Conservation (phyloP, 768 basidiomycete genomes). For the Lactarius pseudohatsudake region DNA sequence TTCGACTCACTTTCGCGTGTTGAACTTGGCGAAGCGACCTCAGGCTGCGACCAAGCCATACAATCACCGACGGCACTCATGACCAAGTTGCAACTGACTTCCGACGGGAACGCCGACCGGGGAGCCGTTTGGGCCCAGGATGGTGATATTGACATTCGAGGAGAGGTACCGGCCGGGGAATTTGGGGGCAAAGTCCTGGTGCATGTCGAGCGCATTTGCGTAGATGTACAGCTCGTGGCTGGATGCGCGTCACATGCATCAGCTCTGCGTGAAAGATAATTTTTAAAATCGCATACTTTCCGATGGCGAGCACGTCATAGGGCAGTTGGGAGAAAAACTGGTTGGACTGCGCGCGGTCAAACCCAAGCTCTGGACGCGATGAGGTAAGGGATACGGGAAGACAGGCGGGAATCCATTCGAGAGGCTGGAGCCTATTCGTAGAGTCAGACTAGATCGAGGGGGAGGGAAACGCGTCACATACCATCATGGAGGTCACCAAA, state of each 20-base stretch:
- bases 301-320: slow-evolving; percentile 82
- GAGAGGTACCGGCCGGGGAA: slow-evolving; percentile 75
- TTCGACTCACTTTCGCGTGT: slow-evolving; percentile 58
- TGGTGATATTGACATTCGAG: slow-evolving; percentile 84
- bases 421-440: slow-evolving; percentile 61
- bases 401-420: slow-evolving; percentile 67
- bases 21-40: slow-evolving; percentile 71
- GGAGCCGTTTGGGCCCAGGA: slow-evolving; percentile 43
- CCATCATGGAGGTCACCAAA: slow-evolving; percentile 80
- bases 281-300: slow-evolving; percentile 54
- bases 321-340: slow-evolving; percentile 69
- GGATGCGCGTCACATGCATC: neutral
- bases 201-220: slow-evolving; percentile 65
- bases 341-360: slow-evolving; percentile 50
- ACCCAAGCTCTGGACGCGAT: slow-evolving; percentile 4
- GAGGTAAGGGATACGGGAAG: neutral
- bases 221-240: slow-evolving; percentile 84
- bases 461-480: slow-evolving; percentile 20
- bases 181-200: slow-evolving; percentile 64
- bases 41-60: slow-evolving; percentile 30
- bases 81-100: slow-evolving; percentile 33
- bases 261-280: neutral
- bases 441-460: slow-evolving; percentile 15
- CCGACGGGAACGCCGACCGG: slow-evolving; percentile 46
- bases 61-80: neutral